Conservation (phyloP, 768 basidiomycete species). For the Amanita polypyramis region DNA sequence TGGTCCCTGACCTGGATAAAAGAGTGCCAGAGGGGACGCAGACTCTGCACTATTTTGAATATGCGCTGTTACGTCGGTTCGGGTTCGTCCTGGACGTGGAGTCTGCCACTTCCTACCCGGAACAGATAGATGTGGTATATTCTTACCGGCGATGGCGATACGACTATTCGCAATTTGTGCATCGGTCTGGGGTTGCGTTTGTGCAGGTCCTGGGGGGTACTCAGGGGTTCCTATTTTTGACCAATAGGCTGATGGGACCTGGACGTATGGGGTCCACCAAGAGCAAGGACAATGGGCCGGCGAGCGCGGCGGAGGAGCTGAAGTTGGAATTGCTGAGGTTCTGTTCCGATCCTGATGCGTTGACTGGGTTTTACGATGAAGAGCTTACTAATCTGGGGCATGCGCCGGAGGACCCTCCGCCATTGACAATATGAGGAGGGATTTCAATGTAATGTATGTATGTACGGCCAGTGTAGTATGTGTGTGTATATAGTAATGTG, state of each 20-base stretch:
- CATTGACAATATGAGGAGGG: slow-evolving; percentile 29
- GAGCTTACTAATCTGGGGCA: slow-evolving; percentile 40
- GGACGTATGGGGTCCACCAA: slow-evolving; percentile 51
- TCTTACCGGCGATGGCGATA: slow-evolving; percentile 76
- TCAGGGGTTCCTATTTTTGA: slow-evolving; percentile 81
- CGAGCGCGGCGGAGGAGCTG: slow-evolving; percentile 51
- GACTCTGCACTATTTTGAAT: slow-evolving; percentile 68
- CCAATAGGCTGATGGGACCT: slow-evolving; percentile 74
- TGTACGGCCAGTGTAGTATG: neutral
- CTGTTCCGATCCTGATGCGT: slow-evolving; percentile 43
- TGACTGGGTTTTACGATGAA: slow-evolving; percentile 67
- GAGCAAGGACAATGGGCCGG: slow-evolving; percentile 44
- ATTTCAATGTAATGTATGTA: neutral
- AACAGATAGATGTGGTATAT: slow-evolving; percentile 77
- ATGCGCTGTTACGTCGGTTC: slow-evolving; percentile 63
- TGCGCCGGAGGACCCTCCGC: slow-evolving; percentile 42
- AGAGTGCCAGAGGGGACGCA: slow-evolving; percentile 60
- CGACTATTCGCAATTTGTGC: slow-evolving; percentile 85
- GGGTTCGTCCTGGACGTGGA: slow-evolving; percentile 83
- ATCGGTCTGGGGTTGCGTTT: slow-evolving; percentile 82
- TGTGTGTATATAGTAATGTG: neutral
- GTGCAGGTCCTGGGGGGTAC: slow-evolving; percentile 76
- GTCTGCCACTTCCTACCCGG: slow-evolving; percentile 65
- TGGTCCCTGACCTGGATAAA: slow-evolving; percentile 54
- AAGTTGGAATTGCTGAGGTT: slow-evolving; percentile 50